Percentiles rank a stretch among this genome's conserved stretches.
These are phyloP conservation scores for Termitomyces sp. DNA, from an alignment of 768 basidiomycete species.

Conservation along the genomic window DNA sequence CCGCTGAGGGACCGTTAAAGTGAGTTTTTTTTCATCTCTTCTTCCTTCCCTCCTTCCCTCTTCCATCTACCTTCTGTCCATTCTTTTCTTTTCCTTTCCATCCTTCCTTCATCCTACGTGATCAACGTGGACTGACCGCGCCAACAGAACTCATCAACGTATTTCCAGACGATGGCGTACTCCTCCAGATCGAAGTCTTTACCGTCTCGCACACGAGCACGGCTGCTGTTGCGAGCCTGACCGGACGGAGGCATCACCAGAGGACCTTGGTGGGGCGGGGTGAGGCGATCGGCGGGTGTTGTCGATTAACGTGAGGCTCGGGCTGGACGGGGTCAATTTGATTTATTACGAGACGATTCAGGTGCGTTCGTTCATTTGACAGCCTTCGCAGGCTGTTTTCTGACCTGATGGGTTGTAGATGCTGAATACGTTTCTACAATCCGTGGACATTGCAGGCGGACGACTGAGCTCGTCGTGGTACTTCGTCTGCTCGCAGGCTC, in stretches of 20 bases:
- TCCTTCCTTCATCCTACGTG: too few species aligned
- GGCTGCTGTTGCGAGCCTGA: conserved; percentile 14
- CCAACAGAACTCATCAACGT: conserved; percentile 67
- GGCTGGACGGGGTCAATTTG: conserved; percentile 91
- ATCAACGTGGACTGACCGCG: too few species aligned
- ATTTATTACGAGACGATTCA: conserved; percentile 83
- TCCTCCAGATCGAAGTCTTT: conserved; percentile 86
- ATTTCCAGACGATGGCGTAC: conserved; percentile 79
- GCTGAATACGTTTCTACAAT: conserved; percentile 91
- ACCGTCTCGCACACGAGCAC: conserved; percentile 60
- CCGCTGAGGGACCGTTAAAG: conserved; percentile 93
- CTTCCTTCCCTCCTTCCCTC: too few species aligned
- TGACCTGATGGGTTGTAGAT: conserved; percentile 47
- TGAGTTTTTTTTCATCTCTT: not conserved
- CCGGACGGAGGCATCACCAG: conserved; percentile 25
- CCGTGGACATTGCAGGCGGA: conserved; percentile 94
- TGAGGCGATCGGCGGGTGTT: conserved; percentile 88
- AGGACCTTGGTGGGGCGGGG: conserved; percentile 13
- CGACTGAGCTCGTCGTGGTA: conserved; percentile 97
- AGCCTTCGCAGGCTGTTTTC: not conserved
- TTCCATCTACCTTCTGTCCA: too few species aligned
- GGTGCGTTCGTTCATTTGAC: conserved; percentile 26
- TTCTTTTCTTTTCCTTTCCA: too few species aligned
- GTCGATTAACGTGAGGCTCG: conserved; percentile 81
- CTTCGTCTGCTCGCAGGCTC: conserved; percentile 90